Base-by-base conservation (phyloP, 495 filamentous ascomycete species). In the Melanomma pulvis-pyrius region DNA sequence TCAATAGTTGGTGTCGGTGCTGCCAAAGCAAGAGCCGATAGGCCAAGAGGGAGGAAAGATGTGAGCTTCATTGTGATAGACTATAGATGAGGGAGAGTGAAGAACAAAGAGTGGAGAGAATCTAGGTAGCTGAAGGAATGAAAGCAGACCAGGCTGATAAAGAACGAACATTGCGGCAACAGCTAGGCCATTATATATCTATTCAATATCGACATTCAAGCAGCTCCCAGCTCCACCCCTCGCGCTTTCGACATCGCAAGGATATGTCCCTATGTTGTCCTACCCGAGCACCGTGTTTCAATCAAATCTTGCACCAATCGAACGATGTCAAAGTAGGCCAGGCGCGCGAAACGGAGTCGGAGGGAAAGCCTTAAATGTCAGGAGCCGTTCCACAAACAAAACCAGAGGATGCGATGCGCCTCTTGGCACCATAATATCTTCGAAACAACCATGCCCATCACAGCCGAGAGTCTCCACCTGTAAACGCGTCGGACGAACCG, bases 41-140 rank as follows among this genome's bases (percentile, higher is more conserved):
- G 54, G 28, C 71, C 44, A 19, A 67, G 44, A 26, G 61, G 28
- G 28, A 65, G 47, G 49, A 70, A 54, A 58, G 57, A 53, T 36
- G 64, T 61, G 41, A 74, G 59, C 65, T 69, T 73, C 71, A 74
- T 73, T 24, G 24, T 69, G 32, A 57, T n/a, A 15, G 28, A 46
- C 11, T 25, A 11, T 26, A 29, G 50, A 15, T 41, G 21, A 46
- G 17, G 34, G 26, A 29, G 21, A 46, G 44, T 48, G 25, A 50
- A 30, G 39, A 64, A 62, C 1, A 53, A 46, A 44, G 21, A 62
- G 12, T 44, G 15, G 41, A 56, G 21, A 24, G 34, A 7, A 51
- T 34, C 12, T 34, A 15, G n/a, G 39, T 12, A 44, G 39, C 32
- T 36, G 17, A 34, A 4, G 24, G 28, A 51, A 53, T 25, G 48